Evolutionary conservation across 2,329 filamentous ascomycete genomes (phyloP), one percentile per base, ranked within the genome.

Genomic region (Claviceps spartinae): DNA sequence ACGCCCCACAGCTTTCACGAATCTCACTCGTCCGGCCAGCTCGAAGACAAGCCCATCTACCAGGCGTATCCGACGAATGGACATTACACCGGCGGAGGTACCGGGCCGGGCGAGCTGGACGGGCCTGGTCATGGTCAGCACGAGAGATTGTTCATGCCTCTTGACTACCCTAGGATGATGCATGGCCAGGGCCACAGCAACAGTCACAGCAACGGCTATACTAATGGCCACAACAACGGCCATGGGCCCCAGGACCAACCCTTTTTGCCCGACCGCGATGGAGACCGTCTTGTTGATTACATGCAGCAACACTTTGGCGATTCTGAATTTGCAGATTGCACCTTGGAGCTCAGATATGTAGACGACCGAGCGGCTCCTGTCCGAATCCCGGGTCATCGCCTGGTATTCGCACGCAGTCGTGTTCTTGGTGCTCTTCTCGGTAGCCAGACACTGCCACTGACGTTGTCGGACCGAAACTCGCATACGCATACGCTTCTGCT

Each of bases 1-100:
- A 80, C 78, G 2, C 75, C 78, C 4, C 78, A 78, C 55, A 82
- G 78, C 63, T 80, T 79, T 59, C 79, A 81, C 52, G 79, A 74
- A 38, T 82, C 80, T 2, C 79, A 81, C 54, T 72, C 77, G 38
- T 80, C 79, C 1, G 70, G 66, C 5, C 71, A 72, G 44, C 69
- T 67, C 16, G 73, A 73, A 41, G 73, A 76, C 13, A 69, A 66
- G 34, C 68, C 66, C 52, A 62, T 70, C 51, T 68, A 65, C 50
- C 66, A 64, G 26, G 72, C 70, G 54, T 70, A 68, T 42, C 60
- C 66, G 48, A 60, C 68, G 30, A 66, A 63, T 26, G 68, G 67
- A 26, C 65, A 63, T 43, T 66, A 68, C n/a, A 75, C 67, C 41
- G 67, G 68, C 5, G 57, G 54, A 38, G 34, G 46, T 1, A 52